A percentile compares a stretch with the other conserved stretches of the same genome.
phyloP scores from a whole-genome alignment of 108 stramenopile genomes.

The Skeletonema menzelii region DNA sequence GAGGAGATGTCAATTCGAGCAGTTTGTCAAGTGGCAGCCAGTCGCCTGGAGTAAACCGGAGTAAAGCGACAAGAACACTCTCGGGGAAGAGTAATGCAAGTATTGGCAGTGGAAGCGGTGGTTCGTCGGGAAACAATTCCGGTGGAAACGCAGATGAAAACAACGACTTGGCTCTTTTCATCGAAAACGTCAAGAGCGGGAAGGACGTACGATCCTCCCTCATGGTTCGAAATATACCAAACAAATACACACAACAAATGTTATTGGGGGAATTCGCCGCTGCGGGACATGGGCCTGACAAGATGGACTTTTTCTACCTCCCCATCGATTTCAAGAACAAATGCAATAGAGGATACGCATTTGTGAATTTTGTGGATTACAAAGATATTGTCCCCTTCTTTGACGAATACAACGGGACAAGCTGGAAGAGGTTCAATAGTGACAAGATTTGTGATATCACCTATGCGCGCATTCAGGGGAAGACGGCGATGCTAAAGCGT shows the following conservation, averaged over 20 bases:
- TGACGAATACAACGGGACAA: conserved; percentile 86
- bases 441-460: conserved; percentile 98
- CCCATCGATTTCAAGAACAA: conserved; percentile 99
- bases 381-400: conserved; percentile 90
- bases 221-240: conserved; percentile 99
- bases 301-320: conserved; percentile 98
- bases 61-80: background rate
- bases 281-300: conserved; percentile 87
- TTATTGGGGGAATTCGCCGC: conserved; percentile 90
- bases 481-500: conserved; percentile 95
- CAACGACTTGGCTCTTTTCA: conserved; percentile 56
- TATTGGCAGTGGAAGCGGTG: conserved; percentile 23
- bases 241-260: conserved; percentile 99
- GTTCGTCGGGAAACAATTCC: conserved; percentile 28
- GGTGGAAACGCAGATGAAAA: conserved; percentile 25
- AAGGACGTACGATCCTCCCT: conserved; percentile 94
- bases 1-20: conserved; percentile 22
- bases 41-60: background rate
- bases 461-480: conserved; percentile 99
- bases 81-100: conserved; percentile 23
- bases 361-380: conserved; percentile 96
- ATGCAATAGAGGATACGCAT: conserved; percentile 99
- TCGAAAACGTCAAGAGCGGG: conserved; percentile 74
- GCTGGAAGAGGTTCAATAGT: conserved; percentile 96
- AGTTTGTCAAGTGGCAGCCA: conserved; percentile 47